A percentile compares a stretch with the other conserved stretches of the same genome.
Conservation (phyloP, 495 filamentous ascomycete genomes). For the Jackrogersella multiformis region DNA sequence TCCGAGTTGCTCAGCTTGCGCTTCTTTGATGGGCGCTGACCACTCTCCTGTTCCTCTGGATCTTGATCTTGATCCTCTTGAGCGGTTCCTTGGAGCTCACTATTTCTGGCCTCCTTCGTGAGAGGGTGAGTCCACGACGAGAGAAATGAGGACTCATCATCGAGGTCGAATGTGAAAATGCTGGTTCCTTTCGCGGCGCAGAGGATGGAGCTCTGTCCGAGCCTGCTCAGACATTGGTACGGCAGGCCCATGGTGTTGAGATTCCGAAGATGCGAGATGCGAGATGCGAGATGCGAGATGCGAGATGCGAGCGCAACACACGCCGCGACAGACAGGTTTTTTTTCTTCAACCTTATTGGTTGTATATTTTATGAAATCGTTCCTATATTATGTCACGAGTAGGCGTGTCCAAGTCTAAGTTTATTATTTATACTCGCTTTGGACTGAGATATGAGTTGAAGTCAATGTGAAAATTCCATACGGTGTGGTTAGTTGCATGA, state of each 20-base stretch:
- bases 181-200: constrained; percentile 66
- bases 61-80: constrained; percentile 39
- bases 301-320: too few species aligned
- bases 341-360: too few species aligned
- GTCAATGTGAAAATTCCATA: constrained; percentile 31
- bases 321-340: too few species aligned
- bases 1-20: constrained; percentile 45
- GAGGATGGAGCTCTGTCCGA: constrained; percentile 52
- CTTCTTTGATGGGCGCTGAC: constrained; percentile 41
- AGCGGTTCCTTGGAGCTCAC: constrained; percentile 17
- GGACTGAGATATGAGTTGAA: constrained; percentile 11
- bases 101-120: constrained; percentile 25
- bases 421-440: constrained; percentile 3
- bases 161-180: constrained; percentile 60
- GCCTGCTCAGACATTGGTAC: constrained; percentile 51
- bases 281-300: constrained; percentile 24
- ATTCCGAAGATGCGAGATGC: constrained; percentile 30
- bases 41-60: constrained; percentile 33
- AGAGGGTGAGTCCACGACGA: constrained; percentile 60
- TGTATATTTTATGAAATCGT: too few species aligned
- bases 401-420: too few species aligned
- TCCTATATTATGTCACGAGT: too few species aligned
- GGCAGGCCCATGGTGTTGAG: constrained; percentile 64
- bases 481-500: constrained; percentile 26
- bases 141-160: constrained; percentile 55